Evolutionary conservation across 768 basidiomycete species (phyloP).

Genomic region (Suillus alpinus): DNA sequence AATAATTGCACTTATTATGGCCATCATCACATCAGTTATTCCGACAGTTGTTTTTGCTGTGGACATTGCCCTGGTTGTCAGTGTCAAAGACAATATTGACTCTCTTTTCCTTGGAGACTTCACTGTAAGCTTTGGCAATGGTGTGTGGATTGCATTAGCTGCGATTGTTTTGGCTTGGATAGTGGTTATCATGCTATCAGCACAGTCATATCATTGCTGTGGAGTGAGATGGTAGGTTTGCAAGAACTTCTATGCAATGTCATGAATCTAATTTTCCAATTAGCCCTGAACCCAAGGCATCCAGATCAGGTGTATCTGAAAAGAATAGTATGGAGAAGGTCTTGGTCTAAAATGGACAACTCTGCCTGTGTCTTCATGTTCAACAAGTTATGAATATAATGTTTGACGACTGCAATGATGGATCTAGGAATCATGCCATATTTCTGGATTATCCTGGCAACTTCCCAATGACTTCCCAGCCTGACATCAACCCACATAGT

Average conservation of each 20-base stretch:
- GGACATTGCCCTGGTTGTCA: conserved; percentile 60
- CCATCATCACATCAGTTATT: conserved; percentile 56
- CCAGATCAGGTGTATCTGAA: neutral
- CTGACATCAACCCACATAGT: no score
- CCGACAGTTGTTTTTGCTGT: conserved; percentile 54
- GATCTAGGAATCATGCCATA: neutral
- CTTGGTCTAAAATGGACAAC: neutral
- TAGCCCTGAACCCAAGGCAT: neutral
- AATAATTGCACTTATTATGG: conserved; percentile 57
- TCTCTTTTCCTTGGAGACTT: conserved; percentile 38
- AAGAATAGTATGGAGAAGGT: neutral
- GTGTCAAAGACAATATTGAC: conserved; percentile 44
- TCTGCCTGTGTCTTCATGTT: neutral
- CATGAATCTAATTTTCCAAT: neutral
- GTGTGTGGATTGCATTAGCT: conserved; percentile 66
- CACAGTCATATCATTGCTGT: conserved; percentile 65
- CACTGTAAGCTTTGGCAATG: conserved; percentile 58
- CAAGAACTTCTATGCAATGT: neutral
- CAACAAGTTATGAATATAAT: neutral
- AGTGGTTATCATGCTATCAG: conserved; percentile 58
- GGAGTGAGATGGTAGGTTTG: conserved; percentile 47
- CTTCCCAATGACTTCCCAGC: no score
- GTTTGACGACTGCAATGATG: neutral
- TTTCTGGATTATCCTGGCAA: no score
- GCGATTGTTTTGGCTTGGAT: conserved; percentile 57